These are phyloP conservation scores for Lyophyllum shimeji DNA, from an alignment of 768 basidiomycete species.

Conservation along the genomic window DNA sequence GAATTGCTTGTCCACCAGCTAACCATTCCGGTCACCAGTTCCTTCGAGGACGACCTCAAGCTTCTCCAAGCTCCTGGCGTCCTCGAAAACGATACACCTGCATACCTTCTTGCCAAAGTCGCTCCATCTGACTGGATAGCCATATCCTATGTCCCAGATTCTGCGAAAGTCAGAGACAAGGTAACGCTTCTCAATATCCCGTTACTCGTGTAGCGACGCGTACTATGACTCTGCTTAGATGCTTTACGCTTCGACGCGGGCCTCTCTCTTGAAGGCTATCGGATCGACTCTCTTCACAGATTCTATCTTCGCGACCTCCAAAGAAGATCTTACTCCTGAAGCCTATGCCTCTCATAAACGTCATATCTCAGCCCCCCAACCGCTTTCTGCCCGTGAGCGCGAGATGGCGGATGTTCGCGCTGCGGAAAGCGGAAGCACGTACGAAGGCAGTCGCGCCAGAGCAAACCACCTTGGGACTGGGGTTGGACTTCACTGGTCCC, in stretches of 20 bases:
- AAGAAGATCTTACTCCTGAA: slow-evolving; percentile 60
- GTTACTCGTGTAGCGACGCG: slow-evolving; percentile 1
- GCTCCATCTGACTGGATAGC: slow-evolving; percentile 70
- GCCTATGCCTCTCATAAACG: slow-evolving; percentile 74
- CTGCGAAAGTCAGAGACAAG: slow-evolving; percentile 81
- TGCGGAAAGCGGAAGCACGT: slow-evolving; percentile 60
- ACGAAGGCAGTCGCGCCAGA: slow-evolving; percentile 58
- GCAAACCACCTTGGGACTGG: slow-evolving; percentile 56
- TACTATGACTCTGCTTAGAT: slow-evolving; percentile 50
- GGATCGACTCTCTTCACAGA: slow-evolving; percentile 74
- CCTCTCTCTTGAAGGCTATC: slow-evolving; percentile 66
- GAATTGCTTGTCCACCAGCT: slow-evolving; percentile 68
- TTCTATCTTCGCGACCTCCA: slow-evolving; percentile 76
- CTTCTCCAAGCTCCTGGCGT: slow-evolving; percentile 49
- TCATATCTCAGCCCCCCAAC: slow-evolving; percentile 75
- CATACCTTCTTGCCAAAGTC: slow-evolving; percentile 72
- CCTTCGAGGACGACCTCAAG: slow-evolving; percentile 62
- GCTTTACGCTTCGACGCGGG: slow-evolving; percentile 83
- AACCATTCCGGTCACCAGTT: slow-evolving; percentile 45
- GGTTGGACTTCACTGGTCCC: slow-evolving; percentile 67
- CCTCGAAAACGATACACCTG: slow-evolving; percentile 60
- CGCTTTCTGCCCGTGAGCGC: slow-evolving; percentile 78
- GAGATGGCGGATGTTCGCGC: slow-evolving; percentile 77
- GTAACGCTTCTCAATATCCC: slow-evolving; percentile 29
- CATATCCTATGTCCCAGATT: slow-evolving; percentile 81